phyloP scores from a whole-genome alignment of 805 yeast genomes.

The Kregervanrija delftensis region DNA sequence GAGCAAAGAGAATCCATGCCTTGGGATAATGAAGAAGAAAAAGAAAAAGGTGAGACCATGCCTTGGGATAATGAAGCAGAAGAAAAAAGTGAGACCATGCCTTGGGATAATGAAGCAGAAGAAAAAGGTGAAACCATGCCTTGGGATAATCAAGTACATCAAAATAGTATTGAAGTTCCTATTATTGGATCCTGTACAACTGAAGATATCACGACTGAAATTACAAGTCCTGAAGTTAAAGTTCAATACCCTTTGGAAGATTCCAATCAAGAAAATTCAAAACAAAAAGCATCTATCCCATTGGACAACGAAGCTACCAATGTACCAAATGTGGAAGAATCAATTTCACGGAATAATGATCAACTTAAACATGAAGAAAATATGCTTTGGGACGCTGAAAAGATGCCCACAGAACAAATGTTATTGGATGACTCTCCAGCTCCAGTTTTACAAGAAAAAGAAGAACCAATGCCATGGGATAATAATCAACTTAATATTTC shows the following conservation, averaged over 20 bases:
- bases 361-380: slow-evolving; percentile 1
- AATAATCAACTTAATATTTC: background rate
- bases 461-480: background rate
- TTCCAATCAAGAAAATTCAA: no score
- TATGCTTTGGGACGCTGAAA: slow-evolving; percentile 5
- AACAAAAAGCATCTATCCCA: no score
- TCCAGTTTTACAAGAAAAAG: background rate
- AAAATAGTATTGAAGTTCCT: no score
- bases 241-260: no score
- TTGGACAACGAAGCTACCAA: background rate
- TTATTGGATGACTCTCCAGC: background rate
- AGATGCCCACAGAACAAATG: background rate
- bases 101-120: slow-evolving; percentile 4
- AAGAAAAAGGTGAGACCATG: background rate
- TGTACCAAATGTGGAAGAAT: background rate
- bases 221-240: no score
- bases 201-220: no score
- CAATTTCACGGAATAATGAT: background rate
- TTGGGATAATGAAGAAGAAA: slow-evolving; percentile 3
- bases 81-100: slow-evolving; percentile 3
- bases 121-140: background rate
- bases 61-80: slow-evolving; percentile 6
- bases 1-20: slow-evolving; percentile 3
- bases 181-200: no score
- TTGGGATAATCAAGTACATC: no score